Evolutionary conservation across 2,329 filamentous ascomycete species (phyloP).

Genomic region (Exophiala calicioides): DNA sequence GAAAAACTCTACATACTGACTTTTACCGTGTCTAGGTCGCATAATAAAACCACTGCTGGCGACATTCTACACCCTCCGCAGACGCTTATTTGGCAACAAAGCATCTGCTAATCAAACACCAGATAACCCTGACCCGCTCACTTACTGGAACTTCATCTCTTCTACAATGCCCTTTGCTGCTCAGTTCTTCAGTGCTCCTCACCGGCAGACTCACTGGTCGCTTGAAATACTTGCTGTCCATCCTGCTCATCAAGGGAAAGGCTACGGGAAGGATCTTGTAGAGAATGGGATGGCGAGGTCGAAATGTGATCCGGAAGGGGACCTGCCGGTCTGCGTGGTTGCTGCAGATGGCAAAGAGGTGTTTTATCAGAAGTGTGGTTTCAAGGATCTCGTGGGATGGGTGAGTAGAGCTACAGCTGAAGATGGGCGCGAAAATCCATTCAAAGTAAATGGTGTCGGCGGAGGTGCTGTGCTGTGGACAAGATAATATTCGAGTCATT

Average conservation of each 20-base stretch:
- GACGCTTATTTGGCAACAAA: not conserved
- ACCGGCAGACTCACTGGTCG: slow-evolving; percentile 19
- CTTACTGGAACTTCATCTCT: not conserved
- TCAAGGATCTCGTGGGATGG: slow-evolving; percentile 7
- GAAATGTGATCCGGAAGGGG: slow-evolving; percentile 15
- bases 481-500: not conserved
- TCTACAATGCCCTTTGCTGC: not conserved
- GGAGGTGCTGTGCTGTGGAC: slow-evolving; percentile 20
- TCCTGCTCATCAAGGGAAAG: slow-evolving; percentile 20
- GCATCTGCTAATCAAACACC: not conserved
- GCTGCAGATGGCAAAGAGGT: slow-evolving; percentile 11
- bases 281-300: slow-evolving; percentile 25
- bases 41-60: not conserved
- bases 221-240: slow-evolving; percentile 25
- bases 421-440: slow-evolving; percentile 11
- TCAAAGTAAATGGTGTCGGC: slow-evolving; percentile 10
- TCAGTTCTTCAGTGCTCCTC: not conserved
- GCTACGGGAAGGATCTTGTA: slow-evolving; percentile 25
- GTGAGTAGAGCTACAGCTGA: not conserved
- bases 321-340: slow-evolving; percentile 16
- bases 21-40: too few relatives aligned
- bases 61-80: not conserved
- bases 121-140: not conserved
- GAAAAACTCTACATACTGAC: too few relatives aligned
- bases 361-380: slow-evolving; percentile 18